A percentile compares a stretch with the other conserved stretches of the same genome.
These are phyloP conservation scores for Sextonia rubra DNA, from an alignment of 164 flowering plant species.

Conservation along the genomic window DNA sequence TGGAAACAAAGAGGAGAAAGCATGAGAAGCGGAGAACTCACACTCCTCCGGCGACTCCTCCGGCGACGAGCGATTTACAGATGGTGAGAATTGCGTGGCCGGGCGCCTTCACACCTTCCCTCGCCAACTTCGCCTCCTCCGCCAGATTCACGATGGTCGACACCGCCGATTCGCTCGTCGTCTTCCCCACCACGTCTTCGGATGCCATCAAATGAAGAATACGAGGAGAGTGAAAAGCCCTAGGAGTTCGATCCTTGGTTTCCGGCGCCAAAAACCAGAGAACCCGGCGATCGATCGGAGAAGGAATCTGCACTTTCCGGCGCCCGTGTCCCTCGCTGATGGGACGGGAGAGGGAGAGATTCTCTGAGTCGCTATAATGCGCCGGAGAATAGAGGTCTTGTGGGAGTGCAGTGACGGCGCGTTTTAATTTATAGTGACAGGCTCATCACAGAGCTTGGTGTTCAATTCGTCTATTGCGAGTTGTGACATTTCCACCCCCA, in stretches of 20 bases:
- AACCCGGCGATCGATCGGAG: background rate
- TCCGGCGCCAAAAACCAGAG: background rate
- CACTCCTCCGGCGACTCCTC: slow-evolving; percentile 97
- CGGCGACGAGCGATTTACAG: slow-evolving; percentile 89
- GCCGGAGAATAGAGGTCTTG: background rate
- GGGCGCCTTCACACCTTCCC: slow-evolving; percentile 80
- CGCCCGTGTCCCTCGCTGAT: background rate
- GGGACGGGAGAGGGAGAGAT: background rate
- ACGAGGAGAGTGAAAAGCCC: slow-evolving; percentile 4
- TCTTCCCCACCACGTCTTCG: slow-evolving; percentile 55
- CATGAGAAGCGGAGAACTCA: slow-evolving; percentile 28
- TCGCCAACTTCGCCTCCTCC: slow-evolving; percentile 84
- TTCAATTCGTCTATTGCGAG: background rate
- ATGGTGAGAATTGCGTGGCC: slow-evolving; percentile 50
- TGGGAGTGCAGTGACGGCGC: slow-evolving; percentile 4
- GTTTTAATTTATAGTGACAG: background rate
- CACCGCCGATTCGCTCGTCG: slow-evolving; percentile 70
- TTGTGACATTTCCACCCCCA: background rate
- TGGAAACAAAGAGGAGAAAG: background rate
- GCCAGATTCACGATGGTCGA: slow-evolving; percentile 84
- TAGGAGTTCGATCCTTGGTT: background rate
- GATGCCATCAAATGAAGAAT: slow-evolving; percentile 40
- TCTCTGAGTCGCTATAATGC: background rate
- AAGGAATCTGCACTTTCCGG: slow-evolving; percentile 11
- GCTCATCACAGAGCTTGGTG: too few species aligned